These are phyloP conservation scores for Imleria badia DNA, from an alignment of 768 basidiomycete genomes.

Conservation along the genomic window DNA sequence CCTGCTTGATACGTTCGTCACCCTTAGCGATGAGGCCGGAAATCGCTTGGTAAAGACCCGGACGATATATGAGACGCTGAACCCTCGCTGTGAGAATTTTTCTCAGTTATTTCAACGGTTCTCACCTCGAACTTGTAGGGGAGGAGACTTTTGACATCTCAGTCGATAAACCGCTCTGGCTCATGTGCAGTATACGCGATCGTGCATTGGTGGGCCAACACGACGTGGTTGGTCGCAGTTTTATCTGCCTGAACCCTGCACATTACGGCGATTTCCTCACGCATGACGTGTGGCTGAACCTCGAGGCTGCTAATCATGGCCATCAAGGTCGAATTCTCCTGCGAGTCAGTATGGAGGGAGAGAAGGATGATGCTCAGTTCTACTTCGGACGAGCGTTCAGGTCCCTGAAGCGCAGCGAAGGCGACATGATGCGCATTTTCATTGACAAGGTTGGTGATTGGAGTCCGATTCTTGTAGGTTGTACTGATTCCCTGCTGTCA, in stretches of 20 bases:
- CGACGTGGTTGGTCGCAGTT: slow-evolving; percentile 87
- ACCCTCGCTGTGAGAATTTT: slow-evolving; percentile 77
- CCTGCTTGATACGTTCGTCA: slow-evolving; percentile 90
- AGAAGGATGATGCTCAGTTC: slow-evolving; percentile 97
- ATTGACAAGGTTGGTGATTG: slow-evolving; percentile 79
- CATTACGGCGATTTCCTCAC: slow-evolving; percentile 86
- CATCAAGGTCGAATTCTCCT: slow-evolving; percentile 76
- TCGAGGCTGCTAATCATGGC: slow-evolving; percentile 57
- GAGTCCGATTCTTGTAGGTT: not conserved
- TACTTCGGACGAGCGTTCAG: slow-evolving; percentile 96
- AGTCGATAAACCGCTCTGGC: slow-evolving; percentile 91
- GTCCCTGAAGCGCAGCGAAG: slow-evolving; percentile 87
- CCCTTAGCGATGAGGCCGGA: slow-evolving; percentile 90
- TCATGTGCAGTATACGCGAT: slow-evolving; percentile 94
- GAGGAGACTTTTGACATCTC: slow-evolving; percentile 97
- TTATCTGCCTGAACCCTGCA: slow-evolving; percentile 87
- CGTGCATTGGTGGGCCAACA: slow-evolving; percentile 91
- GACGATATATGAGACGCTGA: slow-evolving; percentile 88
- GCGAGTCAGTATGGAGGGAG: slow-evolving; percentile 96
- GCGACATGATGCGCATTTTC: slow-evolving; percentile 94
- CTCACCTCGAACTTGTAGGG: slow-evolving; percentile 52
- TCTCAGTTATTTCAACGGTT: not conserved
- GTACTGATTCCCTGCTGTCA: slow-evolving; percentile 30
- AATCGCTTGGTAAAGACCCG: slow-evolving; percentile 90
- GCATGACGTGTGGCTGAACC: slow-evolving; percentile 89